Evolutionary conservation across 2,329 filamentous ascomycete genomes (phyloP), one percentile per base, ranked within the genome.

Genomic region (Didymosphaeria variabile): DNA sequence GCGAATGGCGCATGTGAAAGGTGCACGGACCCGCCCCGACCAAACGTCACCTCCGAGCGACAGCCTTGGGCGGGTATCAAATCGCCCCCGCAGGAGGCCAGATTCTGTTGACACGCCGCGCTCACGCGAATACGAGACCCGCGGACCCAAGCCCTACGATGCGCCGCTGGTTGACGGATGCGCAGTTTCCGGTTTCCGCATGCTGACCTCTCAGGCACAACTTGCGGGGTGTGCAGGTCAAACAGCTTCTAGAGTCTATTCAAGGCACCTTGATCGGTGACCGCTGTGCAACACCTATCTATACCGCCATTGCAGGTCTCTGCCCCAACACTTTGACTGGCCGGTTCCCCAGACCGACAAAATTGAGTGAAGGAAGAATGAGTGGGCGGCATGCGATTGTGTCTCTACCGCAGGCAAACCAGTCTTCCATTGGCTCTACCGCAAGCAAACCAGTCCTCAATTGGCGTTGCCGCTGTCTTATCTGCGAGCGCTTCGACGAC

Each of bases 1-100:
- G 26, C 31, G 26, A 10, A 32, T n/a, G n/a, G n/a, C 29, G 51
- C 51, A 54, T 54, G 51, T 54, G 51, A 54, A 54, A 52, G 50
- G 23, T 13, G 50, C 51, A 54, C 36, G 51, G 51, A 13, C 50
- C 6, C 34, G 4, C 5, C 34, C 26, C 50, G 23, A 13, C 19
- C 38, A 7, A 53, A 44, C 51, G 51, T 44, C 51, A 44, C 51
- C 19, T 26, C 32, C 17, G 29, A 21, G 50, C 34, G 19, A 42
- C 50, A 13, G 13, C 17, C 23, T 32, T 15, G 32, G 13, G 19
- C 49, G 29, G 6, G 13, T 15, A 15, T 17, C 34, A 40, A n/a
- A 52, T 34, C 47, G 47, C 47, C 31, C 38, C 38, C 17, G 38
- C 38, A 7, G 38, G 17, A 40, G 38, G 15, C 38, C 38, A 40